Evolutionary conservation across 2,329 filamentous ascomycete species (phyloP).

Genomic region (Emmonsia crescens): DNA sequence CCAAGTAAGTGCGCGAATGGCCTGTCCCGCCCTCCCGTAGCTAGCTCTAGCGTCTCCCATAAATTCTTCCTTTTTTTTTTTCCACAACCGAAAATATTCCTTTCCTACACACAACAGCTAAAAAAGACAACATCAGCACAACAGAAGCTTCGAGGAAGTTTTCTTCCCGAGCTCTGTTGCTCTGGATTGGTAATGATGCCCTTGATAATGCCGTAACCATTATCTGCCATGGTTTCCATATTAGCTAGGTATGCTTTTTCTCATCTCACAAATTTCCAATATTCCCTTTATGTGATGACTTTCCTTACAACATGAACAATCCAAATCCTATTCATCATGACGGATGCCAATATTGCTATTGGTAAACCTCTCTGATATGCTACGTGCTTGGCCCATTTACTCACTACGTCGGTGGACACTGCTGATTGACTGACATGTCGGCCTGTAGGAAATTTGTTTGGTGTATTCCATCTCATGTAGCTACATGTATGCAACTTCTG

Average conservation of each 20-base stretch:
- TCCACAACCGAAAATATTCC: conserved; percentile 1
- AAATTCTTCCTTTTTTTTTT: background rate
- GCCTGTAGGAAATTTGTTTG: background rate
- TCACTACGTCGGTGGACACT: conserved; percentile 3
- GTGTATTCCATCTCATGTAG: background rate
- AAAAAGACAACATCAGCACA: background rate
- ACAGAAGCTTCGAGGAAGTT: background rate
- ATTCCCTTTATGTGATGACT: conserved; percentile 29
- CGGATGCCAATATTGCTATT: conserved; percentile 41
- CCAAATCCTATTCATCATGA: conserved; percentile 48
- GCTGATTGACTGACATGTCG: conserved; percentile 7
- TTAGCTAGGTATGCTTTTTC: background rate
- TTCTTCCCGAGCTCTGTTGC: background rate
- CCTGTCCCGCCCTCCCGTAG: background rate
- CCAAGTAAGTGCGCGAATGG: background rate
- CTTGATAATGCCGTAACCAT: background rate
- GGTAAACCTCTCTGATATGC: conserved; percentile 44
- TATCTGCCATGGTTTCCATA: background rate
- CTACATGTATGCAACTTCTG: background rate
- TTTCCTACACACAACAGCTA: background rate
- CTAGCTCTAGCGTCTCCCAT: background rate
- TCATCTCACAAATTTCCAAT: background rate
- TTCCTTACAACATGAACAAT: conserved; percentile 39
- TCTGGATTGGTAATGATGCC: background rate
- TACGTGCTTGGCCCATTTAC: conserved; percentile 1